Percentiles rank a stretch among this genome's conserved stretches.
Evolutionary conservation across 495 filamentous ascomycete species (phyloP).

Genomic region (Penicillium waksmanii): DNA sequence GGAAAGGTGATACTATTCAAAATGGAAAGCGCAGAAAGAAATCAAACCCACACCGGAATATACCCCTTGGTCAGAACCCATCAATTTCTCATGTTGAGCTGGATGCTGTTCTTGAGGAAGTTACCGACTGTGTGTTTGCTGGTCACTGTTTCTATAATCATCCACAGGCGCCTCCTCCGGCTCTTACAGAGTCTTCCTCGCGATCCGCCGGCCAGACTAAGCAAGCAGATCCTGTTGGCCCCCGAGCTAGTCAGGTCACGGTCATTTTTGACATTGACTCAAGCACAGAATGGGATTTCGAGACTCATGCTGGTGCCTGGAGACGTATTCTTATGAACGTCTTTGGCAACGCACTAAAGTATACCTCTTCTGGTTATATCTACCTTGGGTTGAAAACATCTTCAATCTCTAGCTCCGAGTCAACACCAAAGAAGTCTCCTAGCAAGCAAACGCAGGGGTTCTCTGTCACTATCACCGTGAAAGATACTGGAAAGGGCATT

Average conservation of each 20-base stretch:
- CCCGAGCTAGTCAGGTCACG: conserved; percentile 31
- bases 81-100: conserved; percentile 37
- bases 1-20: conserved; percentile 8
- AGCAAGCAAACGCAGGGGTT: conserved; percentile 6
- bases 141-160: conserved; percentile 44
- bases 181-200: conserved; percentile 20
- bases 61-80: background rate
- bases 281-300: conserved; percentile 54
- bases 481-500: conserved; percentile 71
- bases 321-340: conserved; percentile 54
- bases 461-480: conserved; percentile 46
- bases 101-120: conserved; percentile 59
- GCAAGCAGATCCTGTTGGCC: conserved; percentile 7
- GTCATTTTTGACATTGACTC: conserved; percentile 62
- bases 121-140: conserved; percentile 61
- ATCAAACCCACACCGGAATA: background rate
- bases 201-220: conserved; percentile 11
- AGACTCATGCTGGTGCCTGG: conserved; percentile 63
- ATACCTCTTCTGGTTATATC: conserved; percentile 46
- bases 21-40: background rate
- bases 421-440: background rate
- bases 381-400: conserved; percentile 28
- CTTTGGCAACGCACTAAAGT: conserved; percentile 51
- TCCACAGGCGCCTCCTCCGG: conserved; percentile 22
- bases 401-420: background rate